A percentile compares a stretch with the other conserved stretches of the same genome.
Conservation (phyloP, 345 rosid species). For the Acer campestre region DNA sequence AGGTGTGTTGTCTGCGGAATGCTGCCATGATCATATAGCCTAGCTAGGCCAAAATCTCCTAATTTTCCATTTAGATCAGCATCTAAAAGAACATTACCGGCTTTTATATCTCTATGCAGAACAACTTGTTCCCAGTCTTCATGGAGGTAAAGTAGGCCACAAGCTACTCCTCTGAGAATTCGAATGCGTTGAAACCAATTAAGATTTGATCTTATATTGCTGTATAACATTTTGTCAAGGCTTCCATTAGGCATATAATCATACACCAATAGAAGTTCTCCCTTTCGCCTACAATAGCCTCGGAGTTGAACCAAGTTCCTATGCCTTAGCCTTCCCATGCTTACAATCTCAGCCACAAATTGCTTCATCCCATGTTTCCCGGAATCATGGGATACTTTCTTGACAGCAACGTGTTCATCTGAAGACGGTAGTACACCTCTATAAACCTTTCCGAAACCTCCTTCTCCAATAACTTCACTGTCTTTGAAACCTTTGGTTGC, state of each 20-base stretch:
- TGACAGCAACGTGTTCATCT: slow-evolving; percentile 54
- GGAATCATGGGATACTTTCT: slow-evolving; percentile 48
- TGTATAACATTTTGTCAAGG: slow-evolving; percentile 48
- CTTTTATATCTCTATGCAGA: slow-evolving; percentile 49
- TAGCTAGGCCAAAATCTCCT: slow-evolving; percentile 49
- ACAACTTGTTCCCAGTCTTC: slow-evolving; percentile 51
- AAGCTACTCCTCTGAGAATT: slow-evolving; percentile 37
- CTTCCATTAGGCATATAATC: slow-evolving; percentile 65
- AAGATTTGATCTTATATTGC: slow-evolving; percentile 32
- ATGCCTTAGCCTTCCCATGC: slow-evolving; percentile 53
- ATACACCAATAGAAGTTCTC: slow-evolving; percentile 56
- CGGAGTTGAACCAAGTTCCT: slow-evolving; percentile 54
- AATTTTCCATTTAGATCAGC: slow-evolving; percentile 38
- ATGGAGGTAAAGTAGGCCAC: slow-evolving; percentile 39
- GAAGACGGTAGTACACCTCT: slow-evolving; percentile 55
- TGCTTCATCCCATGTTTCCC: slow-evolving; percentile 51
- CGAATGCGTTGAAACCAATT: slow-evolving; percentile 40
- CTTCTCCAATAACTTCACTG: slow-evolving; percentile 46
- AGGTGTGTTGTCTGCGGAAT: slow-evolving; percentile 29
- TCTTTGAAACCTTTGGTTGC: slow-evolving; percentile 70
- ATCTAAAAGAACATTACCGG: slow-evolving; percentile 42
- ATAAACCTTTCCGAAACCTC: slow-evolving; percentile 63
- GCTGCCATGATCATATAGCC: slow-evolving; percentile 37
- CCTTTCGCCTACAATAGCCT: slow-evolving; percentile 59
- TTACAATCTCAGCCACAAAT: slow-evolving; percentile 46